Conservation (phyloP, 352 stramenopile genomes). For the Phytophthora pseudosyringae region DNA sequence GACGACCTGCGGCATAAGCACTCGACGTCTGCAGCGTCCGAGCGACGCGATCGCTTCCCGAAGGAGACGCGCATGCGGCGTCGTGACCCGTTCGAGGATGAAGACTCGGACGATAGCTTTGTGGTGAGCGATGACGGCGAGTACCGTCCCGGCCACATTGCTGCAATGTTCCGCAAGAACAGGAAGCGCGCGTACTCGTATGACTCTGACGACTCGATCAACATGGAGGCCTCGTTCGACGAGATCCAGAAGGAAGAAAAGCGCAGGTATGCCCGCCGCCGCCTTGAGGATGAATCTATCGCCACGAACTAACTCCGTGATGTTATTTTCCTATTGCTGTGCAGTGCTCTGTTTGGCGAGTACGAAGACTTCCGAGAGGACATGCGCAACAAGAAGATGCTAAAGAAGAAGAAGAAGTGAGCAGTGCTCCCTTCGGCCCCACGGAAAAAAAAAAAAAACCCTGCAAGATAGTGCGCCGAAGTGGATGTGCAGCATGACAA, state of each 20-base stretch:
- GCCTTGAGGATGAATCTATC: not conserved
- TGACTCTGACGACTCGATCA: conserved; percentile 81
- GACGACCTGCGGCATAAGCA: conserved; percentile 80
- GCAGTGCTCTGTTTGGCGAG: conserved; percentile 74
- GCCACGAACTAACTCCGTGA: not conserved
- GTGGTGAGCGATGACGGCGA: conserved; percentile 80
- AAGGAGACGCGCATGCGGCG: conserved; percentile 36
- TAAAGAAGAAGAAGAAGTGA: conserved; percentile 81
- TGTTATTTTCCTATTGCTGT: conserved; percentile 9
- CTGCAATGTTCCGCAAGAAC: conserved; percentile 80
- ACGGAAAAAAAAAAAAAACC: conserved; percentile 10
- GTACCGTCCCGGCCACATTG: conserved; percentile 79
- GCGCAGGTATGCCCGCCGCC: conserved; percentile 53
- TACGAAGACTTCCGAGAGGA: conserved; percentile 88
- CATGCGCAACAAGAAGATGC: conserved; percentile 83
- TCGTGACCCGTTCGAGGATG: conserved; percentile 74
- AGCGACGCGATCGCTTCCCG: conserved; percentile 41
- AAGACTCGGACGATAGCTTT: conserved; percentile 91
- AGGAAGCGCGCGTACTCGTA: conserved; percentile 79
- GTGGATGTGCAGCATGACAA: conserved; percentile 7
- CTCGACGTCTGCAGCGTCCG: conserved; percentile 52
- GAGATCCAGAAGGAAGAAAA: conserved; percentile 90
- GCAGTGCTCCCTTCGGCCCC: not conserved
- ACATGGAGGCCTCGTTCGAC: conserved; percentile 87
- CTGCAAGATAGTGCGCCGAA: conserved; percentile 14